phyloP scores from a whole-genome alignment of 2,329 filamentous ascomycete species.

The Aspergillus thermomutatus region DNA sequence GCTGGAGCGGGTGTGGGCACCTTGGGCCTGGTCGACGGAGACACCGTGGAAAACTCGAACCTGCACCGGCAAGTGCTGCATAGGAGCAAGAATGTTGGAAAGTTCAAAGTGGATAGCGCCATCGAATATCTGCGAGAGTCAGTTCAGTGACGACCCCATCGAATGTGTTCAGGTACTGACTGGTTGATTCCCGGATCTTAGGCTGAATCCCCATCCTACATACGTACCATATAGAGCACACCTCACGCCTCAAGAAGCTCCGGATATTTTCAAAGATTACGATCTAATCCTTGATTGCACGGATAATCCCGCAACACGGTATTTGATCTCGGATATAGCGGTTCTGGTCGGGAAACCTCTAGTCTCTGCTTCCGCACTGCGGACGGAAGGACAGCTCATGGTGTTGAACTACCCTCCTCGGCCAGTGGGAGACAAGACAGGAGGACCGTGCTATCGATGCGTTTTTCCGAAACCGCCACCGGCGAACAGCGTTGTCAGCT shows the following conservation, averaged over 20 bases:
- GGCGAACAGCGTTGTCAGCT: constrained; percentile 75
- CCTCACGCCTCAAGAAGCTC: constrained; percentile 66
- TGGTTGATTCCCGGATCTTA: constrained; percentile 28
- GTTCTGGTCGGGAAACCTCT: constrained; percentile 75
- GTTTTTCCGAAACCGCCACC: constrained; percentile 87
- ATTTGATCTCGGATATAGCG: constrained; percentile 87
- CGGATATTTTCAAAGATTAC: constrained; percentile 64
- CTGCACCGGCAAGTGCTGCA: constrained; percentile 90
- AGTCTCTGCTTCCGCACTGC: constrained; percentile 83
- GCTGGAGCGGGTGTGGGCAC: constrained; percentile 83
- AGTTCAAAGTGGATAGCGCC: constrained; percentile 77
- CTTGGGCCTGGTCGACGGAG: constrained; percentile 81
- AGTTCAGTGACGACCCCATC: constrained; percentile 10
- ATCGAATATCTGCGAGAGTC: constrained; percentile 57
- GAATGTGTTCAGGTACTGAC: constrained; percentile 7
- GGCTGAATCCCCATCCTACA: constrained; percentile 68
- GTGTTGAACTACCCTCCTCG: constrained; percentile 77
- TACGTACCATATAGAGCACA: constrained; percentile 63
- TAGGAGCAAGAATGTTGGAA: constrained; percentile 65
- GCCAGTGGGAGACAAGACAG: constrained; percentile 53
- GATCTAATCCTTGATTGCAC: constrained; percentile 92
- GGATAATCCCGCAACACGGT: constrained; percentile 86
- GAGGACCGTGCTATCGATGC: constrained; percentile 89
- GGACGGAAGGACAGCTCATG: constrained; percentile 85
- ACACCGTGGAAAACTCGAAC: constrained; percentile 84